These are phyloP conservation scores for Piloderma croceum DNA, from an alignment of 768 basidiomycete species.

Conservation along the genomic window DNA sequence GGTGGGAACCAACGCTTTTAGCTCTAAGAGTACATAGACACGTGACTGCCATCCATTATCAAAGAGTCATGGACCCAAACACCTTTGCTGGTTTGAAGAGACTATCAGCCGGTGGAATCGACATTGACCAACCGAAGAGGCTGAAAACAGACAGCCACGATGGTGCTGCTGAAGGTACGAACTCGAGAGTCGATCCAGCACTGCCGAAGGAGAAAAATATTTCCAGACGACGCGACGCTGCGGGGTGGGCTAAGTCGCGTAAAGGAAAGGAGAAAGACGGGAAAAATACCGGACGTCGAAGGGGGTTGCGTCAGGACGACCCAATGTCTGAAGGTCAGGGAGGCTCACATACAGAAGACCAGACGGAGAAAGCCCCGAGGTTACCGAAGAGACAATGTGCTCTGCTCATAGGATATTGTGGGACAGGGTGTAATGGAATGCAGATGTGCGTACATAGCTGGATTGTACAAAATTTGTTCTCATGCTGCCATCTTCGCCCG, in stretches of 20 bases:
- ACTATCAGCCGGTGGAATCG: too few relatives aligned
- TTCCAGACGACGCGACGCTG: constrained; percentile 18
- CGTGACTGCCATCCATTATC: too few relatives aligned
- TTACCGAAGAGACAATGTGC: constrained; percentile 84
- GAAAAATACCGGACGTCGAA: constrained; percentile 33
- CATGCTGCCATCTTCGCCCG: background rate
- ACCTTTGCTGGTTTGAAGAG: too few relatives aligned
- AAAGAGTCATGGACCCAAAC: too few relatives aligned
- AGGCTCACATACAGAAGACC: constrained; percentile 13
- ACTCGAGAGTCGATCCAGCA: background rate
- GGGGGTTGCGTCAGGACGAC: constrained; percentile 36
- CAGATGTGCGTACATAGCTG: constrained; percentile 68
- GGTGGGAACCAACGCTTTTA: too few relatives aligned
- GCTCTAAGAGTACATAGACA: too few relatives aligned
- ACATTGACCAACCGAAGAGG: constrained; percentile 9
- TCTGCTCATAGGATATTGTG: constrained; percentile 85
- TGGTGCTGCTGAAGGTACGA: constrained; percentile 1
- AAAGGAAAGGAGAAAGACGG: constrained; percentile 33
- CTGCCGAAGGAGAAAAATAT: constrained; percentile 6
- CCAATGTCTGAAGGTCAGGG: constrained; percentile 16
- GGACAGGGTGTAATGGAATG: constrained; percentile 90
- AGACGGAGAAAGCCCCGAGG: constrained; percentile 41
- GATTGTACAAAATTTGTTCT: constrained; percentile 1
- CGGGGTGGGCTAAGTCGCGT: constrained; percentile 28
- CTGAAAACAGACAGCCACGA: constrained; percentile 10